Base-by-base conservation (phyloP, 2,329 filamentous ascomycete genomes). In the Ceratocystis albifundus region DNA sequence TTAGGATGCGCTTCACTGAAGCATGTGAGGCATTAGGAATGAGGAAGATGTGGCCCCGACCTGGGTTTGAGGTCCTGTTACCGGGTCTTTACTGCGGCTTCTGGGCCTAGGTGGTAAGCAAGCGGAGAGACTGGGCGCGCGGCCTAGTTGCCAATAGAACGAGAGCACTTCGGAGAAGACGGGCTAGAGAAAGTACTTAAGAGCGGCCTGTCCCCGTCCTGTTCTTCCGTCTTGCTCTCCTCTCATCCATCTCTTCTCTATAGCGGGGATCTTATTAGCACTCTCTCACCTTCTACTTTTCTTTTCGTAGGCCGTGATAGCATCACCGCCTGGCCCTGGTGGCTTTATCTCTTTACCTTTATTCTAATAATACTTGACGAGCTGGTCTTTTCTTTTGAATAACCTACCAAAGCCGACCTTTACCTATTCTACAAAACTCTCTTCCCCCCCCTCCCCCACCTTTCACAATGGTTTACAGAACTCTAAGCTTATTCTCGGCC, bases 291-390 rank as follows among this genome's bases (percentile, higher is more conserved):
- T 8, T 65, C 25, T 28, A 20, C 25, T 48, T n/a, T 65, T 67
- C 45, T 6, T 59, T 65, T 65, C 62, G 55, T 65, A 61, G 62
- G 55, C 62, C 32, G 64, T 67, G 25, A 59, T 53, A 65, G n/a
- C 17, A 41, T 59, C 63, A 64, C 55, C 22, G 50, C 57, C 62
- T 57, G 44, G 66, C 66, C 66, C 66, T 67, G 66, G 66, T 62
- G 66, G 66, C 66, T 46, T 67, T 67, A 48, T n/a, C 57, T 48
- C 59, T 12, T 65, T 65, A 65, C 50, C 48, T 8, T 62, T 30
- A 7, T 45, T 64, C 36, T 32, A 53, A 55, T 55, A 55, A 44
- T 66, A 62, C 48, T 15, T 28, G 48, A 41, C 30, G 15, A 55
- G 32, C 30, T 65, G 48, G 48, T 55, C 28, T 57, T 45, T 4